Percentiles rank a stretch among this genome's conserved stretches.
These are phyloP conservation scores for Zizania palustris DNA, from an alignment of 202 grass and related monocot genomes.

Conservation along the genomic window DNA sequence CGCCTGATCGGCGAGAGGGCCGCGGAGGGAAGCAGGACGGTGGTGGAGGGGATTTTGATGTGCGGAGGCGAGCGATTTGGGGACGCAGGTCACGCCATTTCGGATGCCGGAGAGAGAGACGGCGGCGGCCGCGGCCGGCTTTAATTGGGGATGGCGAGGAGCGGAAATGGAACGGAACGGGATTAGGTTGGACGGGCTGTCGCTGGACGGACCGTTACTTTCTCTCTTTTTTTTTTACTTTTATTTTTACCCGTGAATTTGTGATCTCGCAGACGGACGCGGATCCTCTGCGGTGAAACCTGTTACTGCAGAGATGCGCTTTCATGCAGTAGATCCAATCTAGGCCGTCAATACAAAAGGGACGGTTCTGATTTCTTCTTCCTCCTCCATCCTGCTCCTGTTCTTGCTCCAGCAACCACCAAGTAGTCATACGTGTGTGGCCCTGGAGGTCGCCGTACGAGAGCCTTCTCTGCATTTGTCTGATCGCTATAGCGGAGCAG, in stretches of 20 bases:
- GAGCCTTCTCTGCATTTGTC: too few relatives aligned
- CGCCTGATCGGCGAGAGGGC: neutral
- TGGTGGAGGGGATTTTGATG: neutral
- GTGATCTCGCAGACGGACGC: too few relatives aligned
- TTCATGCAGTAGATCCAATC: too few relatives aligned
- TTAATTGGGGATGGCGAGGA: constrained; percentile 37
- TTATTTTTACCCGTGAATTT: neutral
- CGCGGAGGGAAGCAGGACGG: neutral
- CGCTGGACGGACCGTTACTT: constrained; percentile 35
- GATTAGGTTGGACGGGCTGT: neutral
- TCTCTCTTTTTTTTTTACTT: neutral
- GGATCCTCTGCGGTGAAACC: too few relatives aligned
- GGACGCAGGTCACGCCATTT: constrained; percentile 50
- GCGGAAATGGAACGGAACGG: constrained; percentile 4
- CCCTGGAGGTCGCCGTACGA: too few relatives aligned
- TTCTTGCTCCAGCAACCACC: too few relatives aligned
- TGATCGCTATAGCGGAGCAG: too few relatives aligned
- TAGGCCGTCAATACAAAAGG: too few relatives aligned
- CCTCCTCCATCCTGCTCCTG: too few relatives aligned
- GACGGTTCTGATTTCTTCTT: too few relatives aligned
- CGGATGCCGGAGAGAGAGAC: constrained; percentile 16
- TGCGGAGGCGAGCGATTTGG: constrained; percentile 30
- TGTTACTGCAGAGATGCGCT: too few relatives aligned
- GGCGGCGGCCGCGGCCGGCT: constrained; percentile 38
- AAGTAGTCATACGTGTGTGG: too few relatives aligned